Evolutionary conservation across 2,329 filamentous ascomycete species (phyloP), one percentile per base, ranked within the genome.

Genomic region (Rugonectria rugulosa): DNA sequence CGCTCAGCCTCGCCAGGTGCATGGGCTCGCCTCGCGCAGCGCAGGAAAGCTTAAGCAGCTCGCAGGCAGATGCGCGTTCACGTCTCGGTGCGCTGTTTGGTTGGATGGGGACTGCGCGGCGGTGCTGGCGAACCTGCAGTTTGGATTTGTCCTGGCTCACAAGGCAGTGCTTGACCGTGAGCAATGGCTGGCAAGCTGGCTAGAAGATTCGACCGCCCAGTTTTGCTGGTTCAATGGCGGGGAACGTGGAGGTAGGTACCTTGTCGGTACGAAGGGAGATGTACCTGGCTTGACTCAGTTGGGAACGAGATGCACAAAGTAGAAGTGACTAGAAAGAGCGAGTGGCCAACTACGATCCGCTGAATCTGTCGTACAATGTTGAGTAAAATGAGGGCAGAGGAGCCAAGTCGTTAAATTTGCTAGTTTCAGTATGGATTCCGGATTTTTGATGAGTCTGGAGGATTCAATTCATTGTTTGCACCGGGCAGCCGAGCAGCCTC

Each of bases 191-290:
- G 32, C 32, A 19, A 5, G 46, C 54, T 53, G 56, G 56, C 64
- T 66, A 66, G 64, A 66, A 66, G 64, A 43, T 66, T 66, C 63
- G 63, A 63, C 51, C 42, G 42, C 60, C 15, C n/a, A n/a, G n/a
- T n/a, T n/a, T 36, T 36, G 19, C 12, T 19, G 17, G 38, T n/a
- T 51, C 6, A 21, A 51, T 48, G 37, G 44, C 26, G 51, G 44
- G 44, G 19, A 26, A 24, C 23, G 15, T 23, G 29, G 40, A 10
- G 46, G 46, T n/a, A n/a, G n/a, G n/a, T 40, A 56, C 52, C 47
- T 32, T 4, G 47, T 51, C 38, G 47, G 47, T 51, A 51, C 38
- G 38, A 34, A 24, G 38, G 29, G 17, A 21, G 15, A 29, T n/a
- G 37, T 23, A 26, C 37, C 27, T 31, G 23, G 38, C 47, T 36